Conservation (phyloP, 2,329 filamentous ascomycete genomes). For the Blastomyces emzantsi region DNA sequence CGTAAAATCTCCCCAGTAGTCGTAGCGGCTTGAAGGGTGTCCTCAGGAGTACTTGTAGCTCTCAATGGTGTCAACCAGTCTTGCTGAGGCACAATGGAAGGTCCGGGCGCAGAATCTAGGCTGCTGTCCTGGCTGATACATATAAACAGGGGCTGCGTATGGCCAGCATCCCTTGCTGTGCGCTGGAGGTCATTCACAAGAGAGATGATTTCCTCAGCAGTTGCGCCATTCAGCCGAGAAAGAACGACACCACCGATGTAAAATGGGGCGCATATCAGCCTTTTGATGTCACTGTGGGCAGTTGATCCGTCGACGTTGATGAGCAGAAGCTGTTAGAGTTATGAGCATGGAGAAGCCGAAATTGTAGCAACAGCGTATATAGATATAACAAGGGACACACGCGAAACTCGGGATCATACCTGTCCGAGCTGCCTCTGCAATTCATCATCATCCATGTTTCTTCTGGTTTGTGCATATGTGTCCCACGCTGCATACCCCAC, state of each 20-base stretch:
- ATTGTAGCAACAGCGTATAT: not conserved
- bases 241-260: slow-evolving; percentile 36
- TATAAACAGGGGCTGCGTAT: slow-evolving; percentile 36
- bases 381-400: no score
- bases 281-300: slow-evolving; percentile 35
- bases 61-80: slow-evolving; percentile 40
- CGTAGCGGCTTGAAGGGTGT: slow-evolving; percentile 29
- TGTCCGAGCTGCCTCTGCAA: slow-evolving; percentile 12
- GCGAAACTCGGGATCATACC: not conserved
- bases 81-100: slow-evolving; percentile 33
- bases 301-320: slow-evolving; percentile 37
- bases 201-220: slow-evolving; percentile 28
- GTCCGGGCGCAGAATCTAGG: slow-evolving; percentile 35
- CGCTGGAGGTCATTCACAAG: slow-evolving; percentile 27
- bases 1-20: slow-evolving; percentile 34
- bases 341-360: not conserved
- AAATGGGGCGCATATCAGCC: slow-evolving; percentile 32
- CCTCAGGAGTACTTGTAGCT: slow-evolving; percentile 30
- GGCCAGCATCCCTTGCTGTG: slow-evolving; percentile 32
- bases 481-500: no score
- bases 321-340: slow-evolving; percentile 34
- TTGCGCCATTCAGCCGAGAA: slow-evolving; percentile 36
- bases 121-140: slow-evolving; percentile 41
- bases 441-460: slow-evolving; percentile 5
- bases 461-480: not conserved